These are phyloP conservation scores for Populus trichocarpa DNA, from an alignment of 441 rosid species.

Conservation along the genomic window DNA sequence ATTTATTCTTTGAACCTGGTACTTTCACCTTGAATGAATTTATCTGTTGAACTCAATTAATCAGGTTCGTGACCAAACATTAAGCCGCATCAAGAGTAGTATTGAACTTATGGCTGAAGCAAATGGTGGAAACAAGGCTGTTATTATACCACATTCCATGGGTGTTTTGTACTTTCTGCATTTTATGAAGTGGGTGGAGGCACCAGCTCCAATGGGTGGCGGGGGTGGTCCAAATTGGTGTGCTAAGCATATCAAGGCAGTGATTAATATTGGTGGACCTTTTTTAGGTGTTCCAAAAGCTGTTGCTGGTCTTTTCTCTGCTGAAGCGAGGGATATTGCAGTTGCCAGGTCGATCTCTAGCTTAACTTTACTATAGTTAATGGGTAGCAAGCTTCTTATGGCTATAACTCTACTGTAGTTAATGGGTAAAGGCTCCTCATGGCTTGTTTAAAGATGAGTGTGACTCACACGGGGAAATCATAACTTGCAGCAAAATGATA, in stretches of 20 bases:
- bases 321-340: slow-evolving; percentile 95
- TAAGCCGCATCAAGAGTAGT: slow-evolving; percentile 81
- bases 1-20: neutral
- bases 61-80: slow-evolving; percentile 90
- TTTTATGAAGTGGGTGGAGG: slow-evolving; percentile 99
- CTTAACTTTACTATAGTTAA: neutral
- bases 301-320: slow-evolving; percentile 81
- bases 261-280: slow-evolving; percentile 93
- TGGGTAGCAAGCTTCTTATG: neutral
- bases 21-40: slow-evolving; percentile 12
- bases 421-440: neutral
- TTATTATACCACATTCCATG: slow-evolving; percentile 95
- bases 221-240: slow-evolving; percentile 98
- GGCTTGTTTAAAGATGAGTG: slow-evolving; percentile 1
- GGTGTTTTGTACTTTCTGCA: slow-evolving; percentile 91
- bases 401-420: neutral
- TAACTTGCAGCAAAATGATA: neutral
- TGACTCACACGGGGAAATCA: neutral
- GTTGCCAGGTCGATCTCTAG: slow-evolving; percentile 62
- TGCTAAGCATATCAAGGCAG: slow-evolving; percentile 83
- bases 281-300: slow-evolving; percentile 96
- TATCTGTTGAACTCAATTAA: slow-evolving; percentile 9
- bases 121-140: slow-evolving; percentile 80
- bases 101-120: slow-evolving; percentile 86
- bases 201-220: slow-evolving; percentile 97